phyloP scores from a whole-genome alignment of 805 yeast genomes.

The Metschnikowia sp. region DNA sequence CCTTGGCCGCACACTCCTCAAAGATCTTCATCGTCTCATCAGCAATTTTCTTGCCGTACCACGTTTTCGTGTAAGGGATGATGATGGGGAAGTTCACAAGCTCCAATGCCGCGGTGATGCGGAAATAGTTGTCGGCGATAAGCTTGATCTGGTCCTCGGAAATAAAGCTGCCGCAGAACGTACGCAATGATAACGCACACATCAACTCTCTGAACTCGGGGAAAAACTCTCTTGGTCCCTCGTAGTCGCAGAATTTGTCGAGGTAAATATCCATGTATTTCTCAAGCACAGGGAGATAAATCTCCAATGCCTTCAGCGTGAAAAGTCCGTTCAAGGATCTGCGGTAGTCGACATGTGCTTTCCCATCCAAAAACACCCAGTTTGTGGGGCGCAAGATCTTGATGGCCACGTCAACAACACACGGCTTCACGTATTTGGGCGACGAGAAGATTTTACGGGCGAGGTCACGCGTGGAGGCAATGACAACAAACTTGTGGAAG shows the following conservation, averaged over 20 bases:
- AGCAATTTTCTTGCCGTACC: slow-evolving; percentile 95
- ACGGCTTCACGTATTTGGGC: slow-evolving; percentile 88
- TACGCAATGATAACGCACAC: slow-evolving; percentile 89
- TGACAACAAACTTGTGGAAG: slow-evolving; percentile 93
- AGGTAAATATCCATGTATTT: slow-evolving; percentile 79
- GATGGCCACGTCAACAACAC: slow-evolving; percentile 96
- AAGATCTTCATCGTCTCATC: slow-evolving; percentile 92
- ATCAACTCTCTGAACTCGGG: slow-evolving; percentile 92
- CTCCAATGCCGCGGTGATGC: slow-evolving; percentile 93
- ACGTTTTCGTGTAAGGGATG: slow-evolving; percentile 91
- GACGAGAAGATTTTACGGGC: slow-evolving; percentile 35
- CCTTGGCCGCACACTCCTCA: slow-evolving; percentile 81
- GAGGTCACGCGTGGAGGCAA: slow-evolving; percentile 19
- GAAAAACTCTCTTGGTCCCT: slow-evolving; percentile 76
- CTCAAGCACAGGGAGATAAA: slow-evolving; percentile 84
- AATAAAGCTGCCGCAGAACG: slow-evolving; percentile 95
- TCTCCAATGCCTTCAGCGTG: slow-evolving; percentile 76
- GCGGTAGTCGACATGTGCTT: slow-evolving; percentile 91
- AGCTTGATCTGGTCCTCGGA: slow-evolving; percentile 84
- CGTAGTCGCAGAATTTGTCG: slow-evolving; percentile 57
- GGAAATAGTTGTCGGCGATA: slow-evolving; percentile 89
- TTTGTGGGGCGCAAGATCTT: slow-evolving; percentile 92
- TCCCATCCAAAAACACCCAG: slow-evolving; percentile 98
- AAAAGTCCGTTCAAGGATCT: slow-evolving; percentile 86
- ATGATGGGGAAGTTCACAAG: slow-evolving; percentile 97